Percentiles rank a stretch among this genome's conserved stretches.
These are phyloP conservation scores for Leptoxyphium fumago DNA, from an alignment of 2,329 filamentous ascomycete genomes.

Conservation along the genomic window DNA sequence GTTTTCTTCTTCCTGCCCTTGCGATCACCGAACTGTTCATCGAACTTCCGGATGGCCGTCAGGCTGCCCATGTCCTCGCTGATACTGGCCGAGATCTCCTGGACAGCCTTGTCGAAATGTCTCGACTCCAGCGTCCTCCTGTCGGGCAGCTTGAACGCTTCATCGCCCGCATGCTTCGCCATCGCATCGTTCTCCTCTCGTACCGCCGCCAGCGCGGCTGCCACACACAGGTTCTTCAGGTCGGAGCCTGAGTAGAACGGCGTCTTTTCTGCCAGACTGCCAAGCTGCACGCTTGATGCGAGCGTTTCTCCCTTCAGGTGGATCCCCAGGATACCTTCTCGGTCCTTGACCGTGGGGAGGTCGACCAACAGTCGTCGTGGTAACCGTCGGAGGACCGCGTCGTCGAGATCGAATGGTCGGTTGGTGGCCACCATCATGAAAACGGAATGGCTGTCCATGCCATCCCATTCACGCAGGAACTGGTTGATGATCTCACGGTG, in stretches of 20 bases:
- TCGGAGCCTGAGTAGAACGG: slow-evolving; percentile 72
- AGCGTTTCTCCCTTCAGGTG: slow-evolving; percentile 55
- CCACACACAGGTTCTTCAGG: slow-evolving; percentile 68
- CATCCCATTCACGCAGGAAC: slow-evolving; percentile 93
- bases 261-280: slow-evolving; percentile 49
- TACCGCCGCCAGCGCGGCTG: slow-evolving; percentile 64
- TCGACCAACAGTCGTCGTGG: slow-evolving; percentile 61
- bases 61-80: slow-evolving; percentile 85
- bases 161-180: slow-evolving; percentile 15
- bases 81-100: slow-evolving; percentile 83
- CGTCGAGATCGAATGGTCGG: slow-evolving; percentile 84
- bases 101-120: slow-evolving; percentile 76
- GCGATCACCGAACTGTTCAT: slow-evolving; percentile 83
- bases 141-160: slow-evolving; percentile 48
- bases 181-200: slow-evolving; percentile 50
- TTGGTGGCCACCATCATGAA: slow-evolving; percentile 99
- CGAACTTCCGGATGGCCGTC: slow-evolving; percentile 80
- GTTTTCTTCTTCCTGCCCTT: slow-evolving; percentile 39
- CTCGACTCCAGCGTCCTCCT: slow-evolving; percentile 47
- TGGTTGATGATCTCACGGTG: slow-evolving; percentile 92
- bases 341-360: slow-evolving; percentile 50
- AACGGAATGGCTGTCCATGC: slow-evolving; percentile 61
- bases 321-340: slow-evolving; percentile 54
- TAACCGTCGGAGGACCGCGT: slow-evolving; percentile 64
- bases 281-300: slow-evolving; percentile 45